phyloP scores from a whole-genome alignment of 306 rosid species.

The Dalbergia cochinchinensis region DNA sequence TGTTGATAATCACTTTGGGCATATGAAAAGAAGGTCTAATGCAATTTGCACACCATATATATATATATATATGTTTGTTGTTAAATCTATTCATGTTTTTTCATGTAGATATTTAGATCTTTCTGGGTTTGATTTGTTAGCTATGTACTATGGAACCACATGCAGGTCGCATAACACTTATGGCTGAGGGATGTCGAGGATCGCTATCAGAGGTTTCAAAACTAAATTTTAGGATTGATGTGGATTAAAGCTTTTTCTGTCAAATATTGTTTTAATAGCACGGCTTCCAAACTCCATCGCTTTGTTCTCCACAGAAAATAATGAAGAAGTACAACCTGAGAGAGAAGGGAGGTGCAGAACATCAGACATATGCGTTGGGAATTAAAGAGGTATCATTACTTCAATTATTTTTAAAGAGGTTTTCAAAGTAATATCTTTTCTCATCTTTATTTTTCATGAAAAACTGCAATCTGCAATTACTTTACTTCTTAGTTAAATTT shows the following conservation, averaged over 20 bases:
- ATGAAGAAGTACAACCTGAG: constrained; percentile 78
- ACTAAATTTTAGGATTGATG: constrained; percentile 37
- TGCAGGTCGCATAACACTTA: constrained; percentile 78
- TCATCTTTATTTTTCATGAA: constrained; percentile 21
- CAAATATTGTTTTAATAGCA: constrained; percentile 39
- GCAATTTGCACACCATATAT: background rate
- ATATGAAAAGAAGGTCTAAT: background rate
- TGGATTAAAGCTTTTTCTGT: constrained; percentile 32
- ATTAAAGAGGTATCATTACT: constrained; percentile 76
- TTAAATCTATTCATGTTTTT: constrained; percentile 16
- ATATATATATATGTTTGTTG: background rate
- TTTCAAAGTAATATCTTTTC: background rate
- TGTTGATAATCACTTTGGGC: constrained; percentile 15
- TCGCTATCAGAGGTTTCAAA: constrained; percentile 89
- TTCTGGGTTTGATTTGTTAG: constrained; percentile 28
- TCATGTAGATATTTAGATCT: constrained; percentile 33
- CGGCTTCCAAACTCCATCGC: constrained; percentile 23
- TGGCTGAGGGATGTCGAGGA: constrained; percentile 98
- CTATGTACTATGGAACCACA: constrained; percentile 38
- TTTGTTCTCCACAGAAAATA: constrained; percentile 60
- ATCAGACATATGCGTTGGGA: constrained; percentile 97
- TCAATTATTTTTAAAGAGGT: background rate
- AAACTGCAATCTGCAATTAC: constrained; percentile 16
- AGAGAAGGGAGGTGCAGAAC: constrained; percentile 79
- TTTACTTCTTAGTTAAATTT: constrained; percentile 26